Base-by-base conservation (phyloP, 1,284 basidiomycete genomes). In the Sparassis latifolia region DNA sequence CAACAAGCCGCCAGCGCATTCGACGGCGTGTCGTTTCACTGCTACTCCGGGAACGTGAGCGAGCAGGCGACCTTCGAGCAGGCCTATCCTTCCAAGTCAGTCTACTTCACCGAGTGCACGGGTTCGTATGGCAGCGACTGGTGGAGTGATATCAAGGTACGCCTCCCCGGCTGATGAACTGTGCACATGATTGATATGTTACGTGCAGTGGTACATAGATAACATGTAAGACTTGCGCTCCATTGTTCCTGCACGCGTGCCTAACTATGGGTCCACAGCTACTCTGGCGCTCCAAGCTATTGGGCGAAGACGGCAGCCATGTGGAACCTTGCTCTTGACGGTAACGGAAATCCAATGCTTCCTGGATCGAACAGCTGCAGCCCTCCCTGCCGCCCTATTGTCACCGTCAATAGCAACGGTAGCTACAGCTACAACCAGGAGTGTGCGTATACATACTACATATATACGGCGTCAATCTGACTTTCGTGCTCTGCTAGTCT, bases 61-160 rank as follows among this genome's bases (percentile, higher is more conserved):
- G 52, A 76, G 9, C 76, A 77, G 57, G 66, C 70, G 30, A 60
- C 55, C 0, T 79, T 79, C 66, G 70, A 73, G 37, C 67, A 67
- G 44, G 68, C 67, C 38, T 77, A 66, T 50, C 75, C 77, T 1
- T 55, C 52, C 54, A 77, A 78, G 67, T 73, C 75, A 55, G 69
- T 79, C 6, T 76, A 74, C 65, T 70, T 78, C 55, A 77, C 77
- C 3, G 78, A 79, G 52, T 78, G 78, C 58, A 65, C 74, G 6
- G 77, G 78, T n/a, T 62, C 58, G 3, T 62, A 73, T 44, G 75
- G 75, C 30, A 77, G 76, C n/a, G 84, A 89, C 62, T 89, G 85
- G 85, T 89, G 86, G 85, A 71, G 67, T 50, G 84, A 88, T 56
- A 82, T 87, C 65, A 87, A 87, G 74, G 84, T 79, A 57, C n/a